Base-by-base conservation (phyloP, 2,329 filamentous ascomycete genomes). In the Aspergillus tamarii region DNA sequence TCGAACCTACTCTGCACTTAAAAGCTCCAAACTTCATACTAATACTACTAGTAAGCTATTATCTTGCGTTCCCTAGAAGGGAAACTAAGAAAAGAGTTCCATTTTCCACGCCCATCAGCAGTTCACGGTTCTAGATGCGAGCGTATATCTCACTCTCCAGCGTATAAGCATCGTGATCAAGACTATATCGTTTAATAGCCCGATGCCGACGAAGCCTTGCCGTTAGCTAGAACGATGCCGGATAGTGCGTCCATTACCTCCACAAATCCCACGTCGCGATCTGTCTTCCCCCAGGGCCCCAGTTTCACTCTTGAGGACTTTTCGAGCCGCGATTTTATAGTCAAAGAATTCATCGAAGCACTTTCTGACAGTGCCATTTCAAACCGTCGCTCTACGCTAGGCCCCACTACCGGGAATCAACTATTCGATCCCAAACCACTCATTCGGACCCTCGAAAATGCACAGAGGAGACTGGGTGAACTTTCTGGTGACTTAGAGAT, bases 291-390 rank as follows among this genome's bases (percentile, higher is more conserved):
- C 62, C 88, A 88, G 77, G 91, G 90, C 45, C 92, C 92, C 65
- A 90, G 86, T 77, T 97, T 97, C 82, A 92, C 89, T 11, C 85
- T 98, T 65, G 92, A 97, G 52, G 93, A 94, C 81, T 93, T 94
- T 79, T 92, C 92, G 62, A 91, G 85, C 76, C 91, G 91, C 73
- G 95, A 98, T 81, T 99, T 98, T 75, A 97, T 98, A 67, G 94
- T 98, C 69, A 93, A 96, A 74, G 95, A 99, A 81, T 99, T 99
- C 76, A 90, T 99, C 72, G 96, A 99, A 77, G 88, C 90, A 58
- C 88, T 99, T 63, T 95, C 94, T 57, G 94, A 98, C 67, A 91
- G 85, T 70, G 91, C 93, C 26, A 87, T 93, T 41, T 84, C 85
- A 26, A 91, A 89, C 73, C 91, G 95, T 60, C 90, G 92, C 64